Conservation (phyloP, 2,329 filamentous ascomycete genomes). For the Fusarium tricinctum region DNA sequence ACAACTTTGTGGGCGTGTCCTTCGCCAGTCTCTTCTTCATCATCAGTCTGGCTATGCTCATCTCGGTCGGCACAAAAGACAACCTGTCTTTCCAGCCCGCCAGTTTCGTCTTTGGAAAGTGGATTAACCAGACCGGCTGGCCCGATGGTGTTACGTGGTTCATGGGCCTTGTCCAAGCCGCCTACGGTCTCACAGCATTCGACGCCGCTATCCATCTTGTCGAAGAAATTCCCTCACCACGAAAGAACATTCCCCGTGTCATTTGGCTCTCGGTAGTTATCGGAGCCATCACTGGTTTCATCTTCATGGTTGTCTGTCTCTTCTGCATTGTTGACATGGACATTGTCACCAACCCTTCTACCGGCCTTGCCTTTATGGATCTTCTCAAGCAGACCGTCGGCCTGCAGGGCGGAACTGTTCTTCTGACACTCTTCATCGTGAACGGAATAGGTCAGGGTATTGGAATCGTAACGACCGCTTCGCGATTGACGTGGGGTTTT, state of each 20-base stretch:
- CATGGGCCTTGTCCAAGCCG: conserved; percentile 68
- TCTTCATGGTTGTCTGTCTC: conserved; percentile 67
- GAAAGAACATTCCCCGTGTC: conserved; percentile 64
- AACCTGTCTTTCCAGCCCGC: conserved; percentile 63
- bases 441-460: conserved; percentile 68
- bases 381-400: conserved; percentile 57
- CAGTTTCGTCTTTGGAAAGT: conserved; percentile 66
- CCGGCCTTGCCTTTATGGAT: conserved; percentile 64
- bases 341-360: conserved; percentile 55
- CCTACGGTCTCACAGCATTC: conserved; percentile 66
- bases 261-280: conserved; percentile 66
- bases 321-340: conserved; percentile 65
- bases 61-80: conserved; percentile 63
- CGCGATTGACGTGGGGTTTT: conserved; percentile 67
- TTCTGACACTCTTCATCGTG: conserved; percentile 67
- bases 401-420: conserved; percentile 57
- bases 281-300: conserved; percentile 63
- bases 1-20: conserved; percentile 68
- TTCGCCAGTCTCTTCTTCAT: conserved; percentile 67
- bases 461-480: conserved; percentile 65
- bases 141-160: conserved; percentile 70
- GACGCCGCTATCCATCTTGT: conserved; percentile 72
- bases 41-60: conserved; percentile 65
- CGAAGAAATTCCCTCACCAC: conserved; percentile 67
- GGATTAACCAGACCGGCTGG: conserved; percentile 65